These are phyloP conservation scores for Teratosphaeria destructans DNA, from an alignment of 2,329 filamentous ascomycete genomes.

Conservation along the genomic window DNA sequence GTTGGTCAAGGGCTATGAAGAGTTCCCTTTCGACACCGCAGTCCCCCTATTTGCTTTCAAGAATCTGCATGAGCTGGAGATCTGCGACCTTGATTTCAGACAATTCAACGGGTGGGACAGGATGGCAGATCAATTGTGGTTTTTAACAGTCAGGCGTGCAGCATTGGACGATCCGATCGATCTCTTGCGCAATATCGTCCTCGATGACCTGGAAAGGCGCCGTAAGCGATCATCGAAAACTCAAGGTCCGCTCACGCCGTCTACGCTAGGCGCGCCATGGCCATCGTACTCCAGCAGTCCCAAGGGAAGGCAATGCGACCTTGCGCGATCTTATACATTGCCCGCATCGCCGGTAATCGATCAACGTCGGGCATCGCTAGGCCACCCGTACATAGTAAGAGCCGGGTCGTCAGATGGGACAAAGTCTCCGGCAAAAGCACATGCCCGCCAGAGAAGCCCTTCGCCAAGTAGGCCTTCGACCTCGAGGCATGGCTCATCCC, in stretches of 20 bases:
- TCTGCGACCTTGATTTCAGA: slow-evolving; percentile 90
- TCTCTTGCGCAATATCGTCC: slow-evolving; percentile 79
- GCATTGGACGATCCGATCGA: slow-evolving; percentile 83
- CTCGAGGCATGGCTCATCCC: slow-evolving; percentile 58
- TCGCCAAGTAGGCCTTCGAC: slow-evolving; percentile 70
- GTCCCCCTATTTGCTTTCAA: slow-evolving; percentile 97
- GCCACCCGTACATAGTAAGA: slow-evolving; percentile 44
- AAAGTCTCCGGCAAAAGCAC: slow-evolving; percentile 21
- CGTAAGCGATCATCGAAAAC: slow-evolving; percentile 68
- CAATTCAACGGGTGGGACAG: slow-evolving; percentile 97
- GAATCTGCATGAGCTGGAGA: slow-evolving; percentile 85
- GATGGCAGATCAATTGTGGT: slow-evolving; percentile 81
- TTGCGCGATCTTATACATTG: slow-evolving; percentile 57
- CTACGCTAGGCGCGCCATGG: slow-evolving; percentile 48
- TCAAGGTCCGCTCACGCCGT: slow-evolving; percentile 62
- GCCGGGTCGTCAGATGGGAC: slow-evolving; percentile 46
- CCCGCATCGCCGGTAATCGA: slow-evolving; percentile 53
- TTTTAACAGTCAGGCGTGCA: slow-evolving; percentile 77
- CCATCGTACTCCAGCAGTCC: slow-evolving; percentile 39
- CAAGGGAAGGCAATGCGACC: slow-evolving; percentile 52
- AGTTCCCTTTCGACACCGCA: slow-evolving; percentile 91
- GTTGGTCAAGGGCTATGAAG: slow-evolving; percentile 85
- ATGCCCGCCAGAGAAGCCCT: slow-evolving; percentile 55
- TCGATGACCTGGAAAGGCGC: slow-evolving; percentile 93
- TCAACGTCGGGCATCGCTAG: slow-evolving; percentile 36